phyloP scores from a whole-genome alignment of 768 basidiomycete species.

The Rubroboletus satanas region DNA sequence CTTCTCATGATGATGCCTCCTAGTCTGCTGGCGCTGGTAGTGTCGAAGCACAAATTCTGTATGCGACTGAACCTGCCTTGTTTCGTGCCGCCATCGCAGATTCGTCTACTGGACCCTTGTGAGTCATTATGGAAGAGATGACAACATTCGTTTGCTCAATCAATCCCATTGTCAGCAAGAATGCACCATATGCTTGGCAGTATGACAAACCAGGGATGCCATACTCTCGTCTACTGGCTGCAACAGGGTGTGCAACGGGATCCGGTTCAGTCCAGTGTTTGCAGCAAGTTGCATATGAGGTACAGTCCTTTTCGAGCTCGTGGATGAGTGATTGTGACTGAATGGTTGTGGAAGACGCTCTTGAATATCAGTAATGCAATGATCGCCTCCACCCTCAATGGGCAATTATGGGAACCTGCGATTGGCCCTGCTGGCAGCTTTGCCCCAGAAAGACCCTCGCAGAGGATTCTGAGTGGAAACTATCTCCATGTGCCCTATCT shows the following conservation, averaged over 20 bases:
- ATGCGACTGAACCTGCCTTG: slow-evolving; percentile 1
- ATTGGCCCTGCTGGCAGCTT: slow-evolving; percentile 52
- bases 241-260: slow-evolving; percentile 45
- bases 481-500: slow-evolving; percentile 53
- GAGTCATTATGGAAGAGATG: background rate
- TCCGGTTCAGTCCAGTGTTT: slow-evolving; percentile 41
- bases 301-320: background rate
- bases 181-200: slow-evolving; percentile 39
- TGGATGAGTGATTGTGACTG: background rate
- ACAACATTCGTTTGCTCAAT: background rate
- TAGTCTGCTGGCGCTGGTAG: slow-evolving; percentile 20
- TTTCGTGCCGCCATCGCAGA: slow-evolving; percentile 19
- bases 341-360: slow-evolving; percentile 36
- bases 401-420: slow-evolving; percentile 55
- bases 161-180: slow-evolving; percentile 40
- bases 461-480: slow-evolving; percentile 41
- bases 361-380: slow-evolving; percentile 45
- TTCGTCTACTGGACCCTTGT: slow-evolving; percentile 21
- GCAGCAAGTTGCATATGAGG: slow-evolving; percentile 19
- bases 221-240: slow-evolving; percentile 42
- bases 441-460: slow-evolving; percentile 43
- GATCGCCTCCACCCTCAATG: slow-evolving; percentile 43
- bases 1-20: background rate
- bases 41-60: slow-evolving; percentile 13
- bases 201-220: slow-evolving; percentile 53